Evolutionary conservation across 2,329 filamentous ascomycete species (phyloP).

Genomic region (Fusarium heterosporum): DNA sequence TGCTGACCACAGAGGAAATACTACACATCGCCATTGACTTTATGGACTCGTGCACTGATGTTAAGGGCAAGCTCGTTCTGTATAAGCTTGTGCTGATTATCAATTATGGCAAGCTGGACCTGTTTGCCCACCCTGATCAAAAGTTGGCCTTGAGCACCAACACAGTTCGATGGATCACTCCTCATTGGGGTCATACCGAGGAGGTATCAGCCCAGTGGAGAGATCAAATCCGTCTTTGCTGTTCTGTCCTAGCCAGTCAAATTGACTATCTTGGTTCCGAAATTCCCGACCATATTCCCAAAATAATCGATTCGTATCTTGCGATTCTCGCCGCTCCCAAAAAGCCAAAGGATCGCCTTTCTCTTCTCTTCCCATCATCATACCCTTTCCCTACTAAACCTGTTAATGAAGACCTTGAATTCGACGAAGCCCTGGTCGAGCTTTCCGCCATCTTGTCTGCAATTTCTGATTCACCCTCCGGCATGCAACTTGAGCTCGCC

Average conservation of each 20-base stretch:
- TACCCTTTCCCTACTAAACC: conserved; percentile 88
- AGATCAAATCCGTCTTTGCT: conserved; percentile 92
- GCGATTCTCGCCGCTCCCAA: conserved; percentile 71
- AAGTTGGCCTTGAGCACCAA: conserved; percentile 79
- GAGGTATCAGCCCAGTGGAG: conserved; percentile 86
- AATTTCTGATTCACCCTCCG: conserved; percentile 76
- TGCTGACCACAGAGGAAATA: conserved; percentile 85
- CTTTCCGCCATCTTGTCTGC: conserved; percentile 88
- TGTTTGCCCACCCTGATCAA: conserved; percentile 85
- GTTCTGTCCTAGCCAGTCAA: conserved; percentile 90
- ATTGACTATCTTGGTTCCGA: conserved; percentile 81
- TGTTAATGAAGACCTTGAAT: conserved; percentile 69
- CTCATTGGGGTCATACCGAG: conserved; percentile 86
- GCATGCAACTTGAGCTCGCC: conserved; percentile 79
- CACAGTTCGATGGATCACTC: conserved; percentile 89
- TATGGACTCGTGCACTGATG: conserved; percentile 87
- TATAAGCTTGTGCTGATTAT: conserved; percentile 95
- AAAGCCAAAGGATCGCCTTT: conserved; percentile 74
- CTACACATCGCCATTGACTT: conserved; percentile 92
- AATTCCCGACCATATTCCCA: conserved; percentile 89
- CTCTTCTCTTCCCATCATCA: conserved; percentile 86
- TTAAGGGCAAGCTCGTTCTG: conserved; percentile 90
- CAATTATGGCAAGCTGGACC: conserved; percentile 84
- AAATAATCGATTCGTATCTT: conserved; percentile 89
- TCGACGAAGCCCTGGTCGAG: conserved; percentile 90